Evolutionary conservation across 805 yeast genomes (phyloP), one percentile per base, ranked within the genome.

Genomic region (Metschnikowia drakensbergensis): DNA sequence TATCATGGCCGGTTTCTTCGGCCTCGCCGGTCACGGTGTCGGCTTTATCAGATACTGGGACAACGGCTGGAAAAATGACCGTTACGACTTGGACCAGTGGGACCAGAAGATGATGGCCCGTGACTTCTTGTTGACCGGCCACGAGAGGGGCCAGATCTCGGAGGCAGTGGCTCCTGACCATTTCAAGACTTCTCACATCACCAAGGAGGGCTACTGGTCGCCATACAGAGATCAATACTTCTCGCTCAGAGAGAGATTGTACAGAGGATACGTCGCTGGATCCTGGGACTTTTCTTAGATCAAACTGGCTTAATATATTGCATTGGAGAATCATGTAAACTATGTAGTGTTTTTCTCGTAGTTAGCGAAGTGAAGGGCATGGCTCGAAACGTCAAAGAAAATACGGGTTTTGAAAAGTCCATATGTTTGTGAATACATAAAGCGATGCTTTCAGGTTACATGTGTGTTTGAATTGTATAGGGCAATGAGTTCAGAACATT

Each of bases 121-220:
- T 60, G 96, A 88, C 66, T 74, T 77, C 61, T 75, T 92, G 55
- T 71, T 88, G 59, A 88, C 96, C 8, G 96, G 96, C 26, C 74
- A 76, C 37, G 74, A 70, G 60, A 76, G 96, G 62, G 91, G 83
- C 34, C 92, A 86, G 63, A 64, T 76, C 43, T 82, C 80, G 54
- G 77, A 73, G 37, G 78, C 90, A 5, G 68, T 76, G 36, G 96
- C 95, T 3, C 89, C 90, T 34, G 91, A 84, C 52, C 77, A 75
- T 30, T 88, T 88, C 76, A 86, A 83, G 69, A 82, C 87, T n/a
- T 77, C 86, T 8, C 67, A 74, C 38, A 53, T 53, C 49, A 57
- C 50, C 41, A 52, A 42, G 44, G 73, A 72, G 62, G 62, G 69
- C 61, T 72, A 71, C 69, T 72, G 69, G 68, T 64, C 76, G 53